Evolutionary conservation across 345 rosid genomes (phyloP), one percentile per base, ranked within the genome.

Genomic region (Ailanthus altissimus): DNA sequence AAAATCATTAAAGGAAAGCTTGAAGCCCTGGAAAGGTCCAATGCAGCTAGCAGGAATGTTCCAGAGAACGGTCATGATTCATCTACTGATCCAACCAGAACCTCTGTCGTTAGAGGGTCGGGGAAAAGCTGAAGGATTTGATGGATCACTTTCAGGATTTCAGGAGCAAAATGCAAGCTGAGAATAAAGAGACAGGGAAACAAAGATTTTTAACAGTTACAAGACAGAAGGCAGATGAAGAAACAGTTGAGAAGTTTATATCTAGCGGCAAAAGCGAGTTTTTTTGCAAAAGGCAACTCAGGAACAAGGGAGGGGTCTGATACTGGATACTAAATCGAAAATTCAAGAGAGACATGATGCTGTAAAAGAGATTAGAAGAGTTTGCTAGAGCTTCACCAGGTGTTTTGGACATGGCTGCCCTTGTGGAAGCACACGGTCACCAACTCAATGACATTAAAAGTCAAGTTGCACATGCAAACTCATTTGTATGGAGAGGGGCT

Each of bases 331-430:
- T 1, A 88, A 90, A 81, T 89, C 97, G 0, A 98, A 91, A 79
- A 94, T 94, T 49, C 97, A 93, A 70, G 98, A 94, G 73, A 89
- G 97, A 66, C 93, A 87, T 12, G 97, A 91, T 28, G 93, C 94
- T 0, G 91, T 94, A 13, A 93, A 88, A 85, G 97, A 91, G 84
- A 92, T 94, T 97, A 94, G 86, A 93, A 88, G 89, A 94, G 89
- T 73, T 77, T 93, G 72, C 61, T 90, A 2, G 98, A 91, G 76
- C 88, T 94, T 3, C 97, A 93, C 75, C 95, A 91, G 86, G 90
- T 94, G 16, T 94, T 94, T 71, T 93, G 72, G 95, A 93, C 79
- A 91, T 94, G 98, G 97, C 97, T 6, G 92, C 90, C 9, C 79
- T 92, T 0, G 94, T 91, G 43, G 97, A 94, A 81, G 86, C 97